Evolutionary conservation across 2,329 filamentous ascomycete species (phyloP).

Genomic region (Fusarium phyllophilum): DNA sequence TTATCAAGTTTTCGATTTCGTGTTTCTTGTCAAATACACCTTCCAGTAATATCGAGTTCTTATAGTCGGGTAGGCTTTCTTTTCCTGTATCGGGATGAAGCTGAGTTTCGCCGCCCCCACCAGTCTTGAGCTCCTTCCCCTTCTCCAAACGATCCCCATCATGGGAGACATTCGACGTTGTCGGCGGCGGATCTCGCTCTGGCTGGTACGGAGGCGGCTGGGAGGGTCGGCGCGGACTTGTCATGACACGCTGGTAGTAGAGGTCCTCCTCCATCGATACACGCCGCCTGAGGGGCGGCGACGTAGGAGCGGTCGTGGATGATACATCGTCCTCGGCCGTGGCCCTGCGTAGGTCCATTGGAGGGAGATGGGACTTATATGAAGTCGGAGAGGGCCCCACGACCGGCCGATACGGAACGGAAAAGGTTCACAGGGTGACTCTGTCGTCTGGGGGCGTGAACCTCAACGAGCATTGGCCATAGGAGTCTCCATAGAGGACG

Average conservation of each 20-base stretch:
- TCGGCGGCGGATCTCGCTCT: constrained; percentile 34
- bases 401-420: constrained; percentile 37
- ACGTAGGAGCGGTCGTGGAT: constrained; percentile 45
- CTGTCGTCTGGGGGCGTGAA: constrained; percentile 40
- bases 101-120: constrained; percentile 33
- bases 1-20: constrained; percentile 73
- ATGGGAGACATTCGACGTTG: constrained; percentile 24
- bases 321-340: constrained; percentile 48
- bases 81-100: constrained; percentile 37
- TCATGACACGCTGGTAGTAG: constrained; percentile 64
- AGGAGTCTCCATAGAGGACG: constrained; percentile 50
- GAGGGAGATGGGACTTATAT: constrained; percentile 42
- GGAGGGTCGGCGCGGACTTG: constrained; percentile 55
- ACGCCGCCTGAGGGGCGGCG: constrained; percentile 55
- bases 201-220: constrained; percentile 60
- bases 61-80: constrained; percentile 66
- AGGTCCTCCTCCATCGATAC: constrained; percentile 67
- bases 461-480: constrained; percentile 42
- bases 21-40: constrained; percentile 71
- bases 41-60: constrained; percentile 65
- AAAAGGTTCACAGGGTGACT: constrained; percentile 33
- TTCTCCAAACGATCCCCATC: constrained; percentile 30
- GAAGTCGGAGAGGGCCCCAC: constrained; percentile 33
- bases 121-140: constrained; percentile 31
- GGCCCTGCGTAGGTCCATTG: constrained; percentile 50